Evolutionary conservation across 2,329 filamentous ascomycete species (phyloP), one percentile per base, ranked within the genome.

Genomic region (Ciborinia camelliae): DNA sequence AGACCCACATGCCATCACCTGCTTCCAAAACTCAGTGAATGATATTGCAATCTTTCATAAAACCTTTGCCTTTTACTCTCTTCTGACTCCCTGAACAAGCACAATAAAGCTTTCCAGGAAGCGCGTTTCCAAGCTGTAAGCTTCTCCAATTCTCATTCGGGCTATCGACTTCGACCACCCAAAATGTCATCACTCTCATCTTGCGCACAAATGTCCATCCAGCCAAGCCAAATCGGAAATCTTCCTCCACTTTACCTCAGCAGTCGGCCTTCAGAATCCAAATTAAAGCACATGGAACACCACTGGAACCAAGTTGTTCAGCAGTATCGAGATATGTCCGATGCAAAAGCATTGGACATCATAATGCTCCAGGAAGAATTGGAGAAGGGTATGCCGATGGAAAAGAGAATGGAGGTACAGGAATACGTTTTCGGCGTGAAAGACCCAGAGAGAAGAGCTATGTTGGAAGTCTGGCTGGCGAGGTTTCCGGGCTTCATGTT

Each of bases 401-500:
- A 59, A 35, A 47, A 59, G 30, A 47, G 41, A 20, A 59, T 26
- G 4, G 55, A 12, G 4, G 30, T 59, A 3, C 55, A 59, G 30
- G 43, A 47, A 26, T 59, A 47, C 7, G 55, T 47, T n/a, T 47
- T 47, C 8, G 26, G 30, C 20, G 41, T 47, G 23, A 20, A 58
- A 23, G 55, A 47, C 35, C 28, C 41, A 5, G 12, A 58, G 30
- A 58, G 55, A 14, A 58, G 55, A 58, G 55, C 55, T 18, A 47
- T 58, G 55, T 58, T 58, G 14, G 55, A 58, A 26, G 8, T 58
- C 7, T 58, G 54, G 54, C 45, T 58, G 54, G 54, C 54, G 28
- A 58, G 54, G 14, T 58, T 58, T 45, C 54, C 54, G 12, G 54
- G 54, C 18, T 58, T 58, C 12, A 58, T 58, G 54, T 23, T 58